phyloP scores from a whole-genome alignment of 2,329 filamentous ascomycete species.

The Stromatinia cepivora region DNA sequence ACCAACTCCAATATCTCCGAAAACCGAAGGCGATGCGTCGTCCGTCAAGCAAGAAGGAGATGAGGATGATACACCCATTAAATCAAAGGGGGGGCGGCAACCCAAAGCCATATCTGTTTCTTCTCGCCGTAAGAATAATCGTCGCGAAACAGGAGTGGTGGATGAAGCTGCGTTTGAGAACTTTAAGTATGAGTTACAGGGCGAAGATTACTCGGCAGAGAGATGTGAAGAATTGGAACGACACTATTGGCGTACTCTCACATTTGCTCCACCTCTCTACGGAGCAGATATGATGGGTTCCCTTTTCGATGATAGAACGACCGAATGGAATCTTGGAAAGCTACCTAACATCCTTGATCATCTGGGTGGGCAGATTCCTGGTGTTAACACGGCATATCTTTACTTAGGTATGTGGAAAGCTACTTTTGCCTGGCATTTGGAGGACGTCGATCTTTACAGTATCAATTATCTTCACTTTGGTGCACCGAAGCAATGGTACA shows the following conservation, averaged over 20 bases:
- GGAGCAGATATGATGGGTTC: constrained; percentile 96
- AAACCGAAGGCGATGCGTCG: constrained; percentile 42
- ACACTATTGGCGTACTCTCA: constrained; percentile 95
- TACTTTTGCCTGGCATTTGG: constrained; percentile 97
- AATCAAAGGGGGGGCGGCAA: constrained; percentile 47
- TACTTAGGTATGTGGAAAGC: constrained; percentile 99
- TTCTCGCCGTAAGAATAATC: constrained; percentile 82
- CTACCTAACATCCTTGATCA: constrained; percentile 92
- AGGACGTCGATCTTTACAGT: constrained; percentile 98
- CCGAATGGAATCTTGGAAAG: constrained; percentile 91
- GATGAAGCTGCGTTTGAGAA: constrained; percentile 89
- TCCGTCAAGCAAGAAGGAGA: constrained; percentile 42
- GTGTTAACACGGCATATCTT: constrained; percentile 96
- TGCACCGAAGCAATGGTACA: constrained; percentile 99
- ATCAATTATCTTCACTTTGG: constrained; percentile 99
- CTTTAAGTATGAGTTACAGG: constrained; percentile 86
- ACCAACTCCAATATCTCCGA: constrained; percentile 55
- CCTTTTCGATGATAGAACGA: constrained; percentile 82
- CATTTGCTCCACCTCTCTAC: constrained; percentile 91
- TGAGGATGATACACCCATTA: constrained; percentile 48
- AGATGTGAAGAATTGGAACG: constrained; percentile 93
- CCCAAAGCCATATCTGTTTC: constrained; percentile 68
- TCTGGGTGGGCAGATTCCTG: constrained; percentile 90
- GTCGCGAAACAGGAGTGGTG: constrained; percentile 74
- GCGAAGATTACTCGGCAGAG: constrained; percentile 84